phyloP scores from a whole-genome alignment of 371 early-diverging fungal species.

The Blakeslea trispora region DNA sequence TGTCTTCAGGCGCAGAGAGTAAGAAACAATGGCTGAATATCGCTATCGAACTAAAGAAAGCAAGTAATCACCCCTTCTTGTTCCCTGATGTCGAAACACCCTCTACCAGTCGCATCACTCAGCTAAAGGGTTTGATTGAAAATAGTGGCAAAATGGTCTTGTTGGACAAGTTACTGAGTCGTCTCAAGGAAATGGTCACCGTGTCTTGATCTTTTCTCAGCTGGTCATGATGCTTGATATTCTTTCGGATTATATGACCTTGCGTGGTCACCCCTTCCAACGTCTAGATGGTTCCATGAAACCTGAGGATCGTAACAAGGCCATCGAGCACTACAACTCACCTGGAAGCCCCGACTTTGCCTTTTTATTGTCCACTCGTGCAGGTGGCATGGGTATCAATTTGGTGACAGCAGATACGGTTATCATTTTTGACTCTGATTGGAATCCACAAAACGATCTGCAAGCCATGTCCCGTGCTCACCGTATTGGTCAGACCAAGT shows the following conservation, averaged over 20 bases:
- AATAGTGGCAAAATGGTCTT: slow-evolving; percentile 95
- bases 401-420: slow-evolving; percentile 98
- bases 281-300: slow-evolving; percentile 96
- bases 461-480: slow-evolving; percentile 99
- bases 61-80: slow-evolving; percentile 98
- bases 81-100: slow-evolving; percentile 87
- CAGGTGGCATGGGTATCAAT: slow-evolving; percentile 99
- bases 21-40: slow-evolving; percentile 93
- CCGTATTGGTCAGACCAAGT: slow-evolving; percentile 98
- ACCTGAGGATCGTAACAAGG: slow-evolving; percentile 91
- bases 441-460: slow-evolving; percentile 99
- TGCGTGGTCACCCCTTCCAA: slow-evolving; percentile 88
- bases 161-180: slow-evolving; percentile 88
- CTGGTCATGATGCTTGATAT: slow-evolving; percentile 96
- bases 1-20: slow-evolving; percentile 81
- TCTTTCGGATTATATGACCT: slow-evolving; percentile 86
- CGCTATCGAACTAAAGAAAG: slow-evolving; percentile 97
- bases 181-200: slow-evolving; percentile 88
- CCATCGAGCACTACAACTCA: slow-evolving; percentile 99
- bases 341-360: slow-evolving; percentile 95
- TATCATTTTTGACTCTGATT: slow-evolving; percentile 99
- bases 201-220: slow-evolving; percentile 95
- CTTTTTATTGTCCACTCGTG: slow-evolving; percentile 97
- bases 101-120: slow-evolving; percentile 67
- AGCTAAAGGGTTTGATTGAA: slow-evolving; percentile 76